phyloP scores from a whole-genome alignment of 805 yeast genomes.

The Sugiyamaella chiloensis region DNA sequence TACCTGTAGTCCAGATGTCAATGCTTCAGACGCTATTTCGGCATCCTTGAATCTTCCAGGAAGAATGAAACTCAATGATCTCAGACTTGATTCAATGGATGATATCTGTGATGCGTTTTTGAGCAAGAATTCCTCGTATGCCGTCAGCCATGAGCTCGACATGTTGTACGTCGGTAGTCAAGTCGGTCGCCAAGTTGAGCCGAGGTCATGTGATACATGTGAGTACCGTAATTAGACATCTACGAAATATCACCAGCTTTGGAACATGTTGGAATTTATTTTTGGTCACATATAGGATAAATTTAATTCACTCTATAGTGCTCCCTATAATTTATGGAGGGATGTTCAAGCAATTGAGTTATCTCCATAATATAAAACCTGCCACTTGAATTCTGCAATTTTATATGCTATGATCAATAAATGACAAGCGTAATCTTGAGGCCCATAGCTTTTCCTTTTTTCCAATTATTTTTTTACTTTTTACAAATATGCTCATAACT shows the following conservation, averaged over 20 bases:
- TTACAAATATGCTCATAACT: not conserved
- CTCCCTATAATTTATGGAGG: too few relatives aligned
- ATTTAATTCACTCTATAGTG: too few relatives aligned
- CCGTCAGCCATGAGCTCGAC: slow-evolving; percentile 26
- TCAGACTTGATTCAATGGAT: slow-evolving; percentile 36
- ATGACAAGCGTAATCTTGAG: not conserved
- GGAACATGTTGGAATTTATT: not conserved
- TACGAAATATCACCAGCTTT: not conserved
- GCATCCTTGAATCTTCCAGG: slow-evolving; percentile 40
- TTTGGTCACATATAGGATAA: too few relatives aligned
- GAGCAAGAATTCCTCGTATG: slow-evolving; percentile 35
- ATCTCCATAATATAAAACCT: too few relatives aligned
- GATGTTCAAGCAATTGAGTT: too few relatives aligned
- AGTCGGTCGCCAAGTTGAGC: not conserved
- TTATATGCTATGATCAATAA: too few relatives aligned
- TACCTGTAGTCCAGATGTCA: slow-evolving; percentile 31
- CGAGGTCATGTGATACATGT: not conserved
- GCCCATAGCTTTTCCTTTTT: not conserved
- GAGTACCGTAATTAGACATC: too few relatives aligned
- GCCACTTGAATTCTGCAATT: too few relatives aligned
- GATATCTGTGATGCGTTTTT: slow-evolving; percentile 36
- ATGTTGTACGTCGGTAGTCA: not conserved
- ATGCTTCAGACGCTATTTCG: slow-evolving; percentile 37
- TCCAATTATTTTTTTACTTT: too few relatives aligned
- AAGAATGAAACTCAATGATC: slow-evolving; percentile 34